Evolutionary conservation across 192 early-diverging fungal genomes (phyloP).

Genomic region (Allomyces macrogynus): DNA sequence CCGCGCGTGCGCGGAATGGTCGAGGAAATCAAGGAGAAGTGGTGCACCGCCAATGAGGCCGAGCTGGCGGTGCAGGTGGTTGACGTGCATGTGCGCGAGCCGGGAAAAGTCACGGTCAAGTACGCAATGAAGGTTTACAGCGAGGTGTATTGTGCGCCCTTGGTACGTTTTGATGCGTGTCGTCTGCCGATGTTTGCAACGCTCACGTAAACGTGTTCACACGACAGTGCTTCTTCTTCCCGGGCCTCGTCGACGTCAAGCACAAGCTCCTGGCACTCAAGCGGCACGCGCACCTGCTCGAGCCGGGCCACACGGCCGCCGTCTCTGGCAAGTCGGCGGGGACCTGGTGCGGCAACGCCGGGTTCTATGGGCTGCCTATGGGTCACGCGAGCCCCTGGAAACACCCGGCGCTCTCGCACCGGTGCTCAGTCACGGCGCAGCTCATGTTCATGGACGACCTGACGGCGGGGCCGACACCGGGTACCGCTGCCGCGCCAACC

Average conservation of each 20-base stretch:
- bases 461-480: neutral
- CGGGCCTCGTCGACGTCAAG: constrained; percentile 13
- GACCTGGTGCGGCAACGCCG: neutral
- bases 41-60: constrained; percentile 63
- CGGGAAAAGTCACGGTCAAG: constrained; percentile 42
- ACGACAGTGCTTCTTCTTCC: constrained; percentile 19
- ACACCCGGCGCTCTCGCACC: neutral
- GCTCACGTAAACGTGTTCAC: neutral
- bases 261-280: neutral
- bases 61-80: constrained; percentile 67
- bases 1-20: constrained; percentile 53
- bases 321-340: neutral
- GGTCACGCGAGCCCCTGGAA: neutral
- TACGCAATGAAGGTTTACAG: constrained; percentile 74
- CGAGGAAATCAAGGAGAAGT: constrained; percentile 62
- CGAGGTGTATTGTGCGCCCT: constrained; percentile 56
- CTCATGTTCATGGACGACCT: neutral
- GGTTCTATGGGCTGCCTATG: neutral
- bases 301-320: neutral
- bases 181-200: neutral
- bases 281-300: neutral
- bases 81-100: constrained; percentile 61
- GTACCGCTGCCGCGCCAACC: neutral
- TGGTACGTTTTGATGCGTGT: constrained; percentile 21
- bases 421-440: neutral